Percentiles rank a stretch among this genome's conserved stretches.
These are phyloP conservation scores for Zelopaecilomyces penicillatus DNA, from an alignment of 2,329 filamentous ascomycete genomes.

Conservation along the genomic window DNA sequence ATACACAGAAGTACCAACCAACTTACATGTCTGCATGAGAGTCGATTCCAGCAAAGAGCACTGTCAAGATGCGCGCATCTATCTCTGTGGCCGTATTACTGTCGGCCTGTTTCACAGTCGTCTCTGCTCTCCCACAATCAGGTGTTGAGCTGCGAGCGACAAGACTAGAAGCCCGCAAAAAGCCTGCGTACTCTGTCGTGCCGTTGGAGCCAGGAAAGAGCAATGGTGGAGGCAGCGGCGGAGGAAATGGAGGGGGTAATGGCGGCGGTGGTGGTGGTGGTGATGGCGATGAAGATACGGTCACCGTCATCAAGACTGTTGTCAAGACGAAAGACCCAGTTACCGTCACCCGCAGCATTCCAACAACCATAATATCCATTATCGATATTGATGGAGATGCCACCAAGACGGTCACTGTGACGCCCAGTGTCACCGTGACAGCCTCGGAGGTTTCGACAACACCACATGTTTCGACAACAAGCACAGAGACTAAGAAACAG, in stretches of 20 bases:
- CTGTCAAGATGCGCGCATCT: constrained; percentile 22
- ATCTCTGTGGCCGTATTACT: constrained; percentile 22
- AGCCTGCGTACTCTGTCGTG: constrained; percentile 31
- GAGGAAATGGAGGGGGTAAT: constrained; percentile 2
- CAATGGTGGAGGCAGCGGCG: constrained; percentile 13
- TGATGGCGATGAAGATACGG: constrained; percentile 12
- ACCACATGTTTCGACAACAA: constrained; percentile 2
- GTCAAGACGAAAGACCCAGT: constrained; percentile 19
- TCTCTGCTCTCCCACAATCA: constrained; percentile 21
- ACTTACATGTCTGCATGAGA: too few relatives aligned
- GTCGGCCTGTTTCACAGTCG: constrained; percentile 17
- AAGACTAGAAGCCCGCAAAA: constrained; percentile 8
- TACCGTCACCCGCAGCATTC: constrained; percentile 20
- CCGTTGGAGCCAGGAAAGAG: constrained; percentile 24
- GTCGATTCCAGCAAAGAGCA: constrained; percentile 4
- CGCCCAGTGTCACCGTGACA: constrained; percentile 7
- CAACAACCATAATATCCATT: constrained; percentile 22
- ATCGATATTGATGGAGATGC: constrained; percentile 18
- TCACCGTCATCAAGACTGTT: constrained; percentile 29
- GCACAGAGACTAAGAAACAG: neutral
- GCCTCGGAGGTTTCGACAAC: constrained; percentile 2
- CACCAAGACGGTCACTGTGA: constrained; percentile 21
- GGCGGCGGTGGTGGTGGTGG: constrained; percentile 8
- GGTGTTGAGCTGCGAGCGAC: constrained; percentile 16
- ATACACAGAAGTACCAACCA: too few relatives aligned